A percentile compares a stretch with the other conserved stretches of the same genome.
Evolutionary conservation across 495 filamentous ascomycete genomes (phyloP).

Genomic region (Talaromyces stipitatus): DNA sequence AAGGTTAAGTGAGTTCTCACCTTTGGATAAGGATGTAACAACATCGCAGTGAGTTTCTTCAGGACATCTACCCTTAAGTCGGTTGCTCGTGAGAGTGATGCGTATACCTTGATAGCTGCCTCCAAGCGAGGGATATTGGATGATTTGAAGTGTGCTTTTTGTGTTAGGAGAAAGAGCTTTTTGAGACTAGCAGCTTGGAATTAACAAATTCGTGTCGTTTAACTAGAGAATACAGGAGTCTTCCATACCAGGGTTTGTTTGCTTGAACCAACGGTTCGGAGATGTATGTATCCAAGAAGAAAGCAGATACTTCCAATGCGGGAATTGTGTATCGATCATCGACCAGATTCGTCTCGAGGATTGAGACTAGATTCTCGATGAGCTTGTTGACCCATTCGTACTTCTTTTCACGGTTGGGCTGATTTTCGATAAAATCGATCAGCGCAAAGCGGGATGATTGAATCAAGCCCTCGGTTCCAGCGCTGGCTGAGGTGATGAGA

Average conservation of each 20-base stretch:
- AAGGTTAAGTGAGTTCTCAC: constrained; percentile 28
- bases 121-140: constrained; percentile 69
- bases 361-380: constrained; percentile 30
- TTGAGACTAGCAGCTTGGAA: constrained; percentile 32
- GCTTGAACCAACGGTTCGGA: constrained; percentile 4
- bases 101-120: constrained; percentile 71
- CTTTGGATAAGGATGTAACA: constrained; percentile 58
- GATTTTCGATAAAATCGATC: constrained; percentile 29
- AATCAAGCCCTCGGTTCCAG: constrained; percentile 75
- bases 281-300: constrained; percentile 52
- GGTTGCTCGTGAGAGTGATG: constrained; percentile 45
- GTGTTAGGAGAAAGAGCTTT: constrained; percentile 57
- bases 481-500: constrained; percentile 72
- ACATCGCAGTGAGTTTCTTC: constrained; percentile 49
- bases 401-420: constrained; percentile 28
- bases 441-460: constrained; percentile 67
- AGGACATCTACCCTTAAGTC: constrained; percentile 35
- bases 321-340: constrained; percentile 70
- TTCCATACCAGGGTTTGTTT: not conserved
- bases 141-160: constrained; percentile 77
- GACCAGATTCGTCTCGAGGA: constrained; percentile 38
- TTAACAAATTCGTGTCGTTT: not conserved
- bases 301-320: constrained; percentile 64
- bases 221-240: not conserved
- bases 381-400: constrained; percentile 23